These are phyloP conservation scores for Colletotrichum truncatum DNA, from an alignment of 2,329 filamentous ascomycete genomes.

Conservation along the genomic window DNA sequence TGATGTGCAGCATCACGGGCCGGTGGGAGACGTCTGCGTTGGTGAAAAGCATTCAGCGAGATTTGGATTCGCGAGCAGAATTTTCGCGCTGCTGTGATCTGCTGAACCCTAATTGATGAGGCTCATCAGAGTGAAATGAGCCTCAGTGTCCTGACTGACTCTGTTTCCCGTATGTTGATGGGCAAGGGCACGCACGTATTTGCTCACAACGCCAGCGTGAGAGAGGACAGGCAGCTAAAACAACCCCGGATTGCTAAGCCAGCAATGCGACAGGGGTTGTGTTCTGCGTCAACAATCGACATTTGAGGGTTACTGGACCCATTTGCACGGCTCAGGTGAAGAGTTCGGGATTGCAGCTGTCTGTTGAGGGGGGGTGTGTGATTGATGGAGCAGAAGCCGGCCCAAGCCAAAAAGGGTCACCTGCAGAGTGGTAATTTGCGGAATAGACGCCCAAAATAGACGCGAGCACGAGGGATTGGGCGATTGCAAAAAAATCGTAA, in stretches of 20 bases:
- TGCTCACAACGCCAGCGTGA: conserved; percentile 1
- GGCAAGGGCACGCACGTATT: not conserved
- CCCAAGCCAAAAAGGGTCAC: not conserved
- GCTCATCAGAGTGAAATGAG: conserved; percentile 8
- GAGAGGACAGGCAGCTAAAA: conserved; percentile 13
- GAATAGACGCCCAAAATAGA: conserved; percentile 20
- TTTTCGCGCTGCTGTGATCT: not conserved
- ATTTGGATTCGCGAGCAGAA: conserved; percentile 16
- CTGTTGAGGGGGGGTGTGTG: too few species aligned
- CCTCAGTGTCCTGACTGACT: not conserved
- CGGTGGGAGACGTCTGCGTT: not conserved
- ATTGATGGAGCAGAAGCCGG: not conserved
- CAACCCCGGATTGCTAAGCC: conserved; percentile 19
- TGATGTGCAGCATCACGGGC: conserved; percentile 7
- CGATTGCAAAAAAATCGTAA: not conserved
- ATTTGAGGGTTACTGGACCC: conserved; percentile 22
- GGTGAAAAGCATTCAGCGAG: not conserved
- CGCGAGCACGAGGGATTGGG: conserved; percentile 4
- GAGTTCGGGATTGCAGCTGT: not conserved
- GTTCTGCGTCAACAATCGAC: conserved; percentile 14
- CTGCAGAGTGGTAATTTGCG: conserved; percentile 22
- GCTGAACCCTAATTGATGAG: conserved; percentile 21
- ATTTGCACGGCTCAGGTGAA: conserved; percentile 12
- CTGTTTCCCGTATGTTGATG: too few species aligned
- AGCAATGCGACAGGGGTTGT: not conserved